Conservation (phyloP, 441 rosid genomes). For the Erysimum pusillum region DNA sequence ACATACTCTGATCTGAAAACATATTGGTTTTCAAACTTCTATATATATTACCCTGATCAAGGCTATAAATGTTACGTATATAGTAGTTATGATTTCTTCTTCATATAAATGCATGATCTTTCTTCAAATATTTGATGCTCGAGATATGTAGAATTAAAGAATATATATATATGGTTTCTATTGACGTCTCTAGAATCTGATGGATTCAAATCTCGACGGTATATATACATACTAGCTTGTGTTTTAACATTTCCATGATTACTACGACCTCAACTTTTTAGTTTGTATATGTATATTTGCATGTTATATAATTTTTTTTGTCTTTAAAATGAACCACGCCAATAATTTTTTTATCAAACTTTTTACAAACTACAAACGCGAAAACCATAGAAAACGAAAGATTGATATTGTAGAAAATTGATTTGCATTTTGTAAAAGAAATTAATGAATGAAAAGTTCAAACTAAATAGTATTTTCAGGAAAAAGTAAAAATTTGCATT, state of each 20-base stretch:
- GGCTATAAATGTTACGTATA: not conserved
- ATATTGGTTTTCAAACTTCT: not conserved
- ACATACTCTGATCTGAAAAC: not conserved
- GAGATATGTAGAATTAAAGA: not conserved
- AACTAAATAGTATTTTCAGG: not conserved
- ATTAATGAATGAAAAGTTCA: not conserved
- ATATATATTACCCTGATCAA: not conserved
- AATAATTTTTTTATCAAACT: no score
- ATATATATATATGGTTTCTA: no score
- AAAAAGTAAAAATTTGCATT: not conserved
- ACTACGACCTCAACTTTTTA: not conserved
- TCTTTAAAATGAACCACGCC: conserved; percentile 4
- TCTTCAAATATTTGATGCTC: conserved; percentile 16
- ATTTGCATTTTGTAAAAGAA: not conserved
- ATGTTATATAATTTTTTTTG: not conserved
- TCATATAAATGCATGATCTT: no score
- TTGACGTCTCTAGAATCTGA: not conserved
- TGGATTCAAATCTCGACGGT: not conserved
- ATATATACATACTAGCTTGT: not conserved
- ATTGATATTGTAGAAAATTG: not conserved
- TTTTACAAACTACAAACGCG: no score
- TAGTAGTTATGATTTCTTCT: conserved; percentile 2
- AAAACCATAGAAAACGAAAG: not conserved
- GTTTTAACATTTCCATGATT: conserved; percentile 4
- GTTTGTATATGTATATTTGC: not conserved